Percentiles rank a stretch among this genome's conserved stretches.
Evolutionary conservation across 768 basidiomycete species (phyloP).

Genomic region (Cubamyces lactineus): DNA sequence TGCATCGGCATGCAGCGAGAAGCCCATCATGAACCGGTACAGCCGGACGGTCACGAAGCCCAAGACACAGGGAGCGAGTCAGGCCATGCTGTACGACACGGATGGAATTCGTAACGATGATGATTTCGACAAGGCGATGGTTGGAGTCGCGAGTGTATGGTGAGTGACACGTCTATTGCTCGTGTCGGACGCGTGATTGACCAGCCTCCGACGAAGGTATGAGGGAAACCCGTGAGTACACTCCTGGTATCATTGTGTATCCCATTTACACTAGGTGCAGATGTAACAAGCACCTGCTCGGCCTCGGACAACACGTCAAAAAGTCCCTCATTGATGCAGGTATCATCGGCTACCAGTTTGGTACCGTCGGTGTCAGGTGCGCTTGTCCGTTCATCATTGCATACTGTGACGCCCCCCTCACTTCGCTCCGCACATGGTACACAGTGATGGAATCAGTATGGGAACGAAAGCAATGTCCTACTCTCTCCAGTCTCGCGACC

Average conservation of each 20-base stretch:
- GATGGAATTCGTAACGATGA: slow-evolving; percentile 80
- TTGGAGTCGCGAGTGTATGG: slow-evolving; percentile 97
- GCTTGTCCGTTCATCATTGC: neutral
- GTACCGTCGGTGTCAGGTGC: slow-evolving; percentile 81
- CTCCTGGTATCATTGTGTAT: neutral
- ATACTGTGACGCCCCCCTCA: neutral
- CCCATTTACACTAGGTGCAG: too few relatives aligned
- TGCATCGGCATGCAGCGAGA: slow-evolving; percentile 26
- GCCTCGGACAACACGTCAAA: slow-evolving; percentile 86
- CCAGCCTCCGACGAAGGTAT: slow-evolving; percentile 75
- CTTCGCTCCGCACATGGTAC: neutral
- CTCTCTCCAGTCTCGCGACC: slow-evolving; percentile 96
- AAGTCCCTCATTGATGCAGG: slow-evolving; percentile 68
- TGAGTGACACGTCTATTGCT: slow-evolving; percentile 43
- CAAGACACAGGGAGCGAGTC: slow-evolving; percentile 94
- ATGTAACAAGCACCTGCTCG: slow-evolving; percentile 94
- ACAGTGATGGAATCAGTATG: slow-evolving; percentile 97
- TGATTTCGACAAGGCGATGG: slow-evolving; percentile 96
- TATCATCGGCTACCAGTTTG: slow-evolving; percentile 96
- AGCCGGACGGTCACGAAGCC: slow-evolving; percentile 85
- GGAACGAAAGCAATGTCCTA: slow-evolving; percentile 93
- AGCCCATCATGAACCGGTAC: slow-evolving; percentile 57
- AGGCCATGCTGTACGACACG: slow-evolving; percentile 99
- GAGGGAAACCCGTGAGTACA: slow-evolving; percentile 93
- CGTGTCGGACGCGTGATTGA: slow-evolving; percentile 20